phyloP scores from a whole-genome alignment of 768 basidiomycete genomes.

The Dentipellis sp. region DNA sequence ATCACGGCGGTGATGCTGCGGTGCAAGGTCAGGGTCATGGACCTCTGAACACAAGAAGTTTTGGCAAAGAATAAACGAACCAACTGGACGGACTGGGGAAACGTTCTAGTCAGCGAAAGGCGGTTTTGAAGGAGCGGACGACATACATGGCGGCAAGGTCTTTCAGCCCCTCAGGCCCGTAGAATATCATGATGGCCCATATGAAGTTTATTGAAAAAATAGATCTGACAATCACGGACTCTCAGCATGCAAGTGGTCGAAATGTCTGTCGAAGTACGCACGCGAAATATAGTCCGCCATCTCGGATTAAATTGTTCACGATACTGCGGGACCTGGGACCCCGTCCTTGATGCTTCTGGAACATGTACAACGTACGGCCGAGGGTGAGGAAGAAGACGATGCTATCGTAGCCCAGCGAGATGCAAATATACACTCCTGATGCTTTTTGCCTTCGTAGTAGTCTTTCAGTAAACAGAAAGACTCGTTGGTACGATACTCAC shows the following conservation, averaged over 20 bases:
- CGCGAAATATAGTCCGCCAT: conserved; percentile 13
- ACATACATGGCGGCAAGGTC: conserved; percentile 10
- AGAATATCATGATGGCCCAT: conserved; percentile 13
- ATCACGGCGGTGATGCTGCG: conserved; percentile 10
- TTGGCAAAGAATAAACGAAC: neutral
- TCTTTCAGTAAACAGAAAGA: neutral
- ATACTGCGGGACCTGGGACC: neutral
- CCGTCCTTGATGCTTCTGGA: conserved; percentile 1
- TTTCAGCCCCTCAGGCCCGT: conserved; percentile 13
- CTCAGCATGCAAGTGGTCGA: neutral
- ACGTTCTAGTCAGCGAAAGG: neutral
- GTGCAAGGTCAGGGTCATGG: no score
- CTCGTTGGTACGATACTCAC: neutral
- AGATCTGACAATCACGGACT: neutral
- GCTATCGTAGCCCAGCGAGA: conserved; percentile 11
- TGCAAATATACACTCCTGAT: conserved; percentile 10
- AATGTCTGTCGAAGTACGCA: neutral
- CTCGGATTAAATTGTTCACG: conserved; percentile 4
- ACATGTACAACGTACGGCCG: conserved; percentile 11
- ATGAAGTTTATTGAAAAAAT: conserved; percentile 12
- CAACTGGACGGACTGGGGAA: conserved; percentile 9
- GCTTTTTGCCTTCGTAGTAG: conserved; percentile 1
- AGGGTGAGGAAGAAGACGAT: conserved; percentile 13
- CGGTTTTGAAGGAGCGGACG: neutral
- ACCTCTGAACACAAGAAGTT: neutral